Evolutionary conservation across 2,329 filamentous ascomycete species (phyloP), one percentile per base, ranked within the genome.

Genomic region (Hypoxylon sp.): DNA sequence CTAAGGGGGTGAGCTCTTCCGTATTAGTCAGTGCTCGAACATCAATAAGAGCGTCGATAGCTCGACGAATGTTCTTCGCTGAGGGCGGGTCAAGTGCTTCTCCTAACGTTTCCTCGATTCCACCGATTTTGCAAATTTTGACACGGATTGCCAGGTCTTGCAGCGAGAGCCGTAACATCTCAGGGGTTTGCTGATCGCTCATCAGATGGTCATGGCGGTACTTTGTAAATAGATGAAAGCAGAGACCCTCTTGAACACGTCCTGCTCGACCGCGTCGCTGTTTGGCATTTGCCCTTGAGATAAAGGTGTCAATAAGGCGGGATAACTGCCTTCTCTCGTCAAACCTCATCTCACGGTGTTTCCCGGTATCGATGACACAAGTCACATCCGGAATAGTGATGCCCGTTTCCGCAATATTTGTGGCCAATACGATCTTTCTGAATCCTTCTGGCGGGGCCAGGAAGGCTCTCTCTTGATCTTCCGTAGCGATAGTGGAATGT

Each of bases 311-410:
- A 32, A 97, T 91, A 18, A 99, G 85, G 20, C 93, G 87, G 1
- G 95, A 98, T 32, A 99, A 84, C 74, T 99, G 96, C 60, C 93
- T 87, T 58, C 92, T 88, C 80, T 99, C 96, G 74, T 99, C 95
- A 72, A 97, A 98, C 26, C 95, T 85, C 95, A 97, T 97, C 78
- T 97, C 95, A 70, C 96, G 93, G 78, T 98, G 95, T 78, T 97
- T 98, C 60, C 96, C 96, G 0, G 93, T 94, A 77, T 99, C 96
- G 62, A 99, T 91, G 46, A 99, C 96, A 72, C 94, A 97, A 0
- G 96, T 98, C 28, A 99, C 93, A 76, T 99, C 96, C 0, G 96
- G 96, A 70, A 99, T 99, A 0, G 96, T 99, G 75, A 99, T 97
- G 81, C 96, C 96, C 0, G 96, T 99, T 78, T 99, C 96, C 3